A percentile compares a stretch with the other conserved stretches of the same genome.
phyloP scores from a whole-genome alignment of 306 rosid species.

The Styphnolobium japonicum region DNA sequence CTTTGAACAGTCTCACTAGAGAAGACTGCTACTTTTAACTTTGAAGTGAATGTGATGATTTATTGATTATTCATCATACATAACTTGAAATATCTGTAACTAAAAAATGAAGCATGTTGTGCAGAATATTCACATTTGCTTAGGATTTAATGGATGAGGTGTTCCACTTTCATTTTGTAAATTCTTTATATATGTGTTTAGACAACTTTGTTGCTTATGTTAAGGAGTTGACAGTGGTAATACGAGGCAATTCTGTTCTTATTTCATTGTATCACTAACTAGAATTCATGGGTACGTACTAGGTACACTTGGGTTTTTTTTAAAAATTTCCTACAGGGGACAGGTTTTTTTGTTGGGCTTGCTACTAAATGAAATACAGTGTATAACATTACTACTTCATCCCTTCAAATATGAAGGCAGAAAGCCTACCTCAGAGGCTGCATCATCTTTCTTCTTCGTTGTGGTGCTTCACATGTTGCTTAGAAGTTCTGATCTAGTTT shows the following conservation, averaged over 20 bases:
- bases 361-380: not conserved
- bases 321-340: no score
- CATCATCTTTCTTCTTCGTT: not conserved
- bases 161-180: no score
- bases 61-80: no score
- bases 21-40: not conserved
- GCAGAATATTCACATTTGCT: no score
- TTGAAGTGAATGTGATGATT: not conserved
- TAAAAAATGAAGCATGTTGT: not conserved
- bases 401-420: not conserved
- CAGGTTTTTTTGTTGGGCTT: not conserved
- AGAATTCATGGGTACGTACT: not conserved
- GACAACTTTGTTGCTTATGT: no score
- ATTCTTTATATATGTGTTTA: no score
- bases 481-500: not conserved
- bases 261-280: no score
- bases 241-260: no score
- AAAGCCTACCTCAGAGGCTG: not conserved
- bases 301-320: no score
- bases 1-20: not conserved
- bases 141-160: no score
- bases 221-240: no score
- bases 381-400: not conserved
- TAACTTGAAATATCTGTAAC: no score
- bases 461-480: not conserved